A percentile compares a stretch with the other conserved stretches of the same genome.
Conservation (phyloP, 1,284 basidiomycete species). For the Leucoagaricus sp. region DNA sequence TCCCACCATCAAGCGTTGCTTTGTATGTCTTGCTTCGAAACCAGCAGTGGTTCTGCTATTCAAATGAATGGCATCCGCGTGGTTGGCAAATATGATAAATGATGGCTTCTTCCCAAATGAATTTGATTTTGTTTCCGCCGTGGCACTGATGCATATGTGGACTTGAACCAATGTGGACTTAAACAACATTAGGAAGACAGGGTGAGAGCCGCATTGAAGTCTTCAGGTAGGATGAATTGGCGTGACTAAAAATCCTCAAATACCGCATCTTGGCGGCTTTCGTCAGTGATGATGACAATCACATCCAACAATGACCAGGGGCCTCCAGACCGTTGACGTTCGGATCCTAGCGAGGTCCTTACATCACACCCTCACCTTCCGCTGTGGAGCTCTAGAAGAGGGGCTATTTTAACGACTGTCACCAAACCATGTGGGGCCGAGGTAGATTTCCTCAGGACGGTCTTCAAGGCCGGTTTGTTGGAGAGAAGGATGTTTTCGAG, state of each 20-base stretch:
- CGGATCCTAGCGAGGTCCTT: background rate
- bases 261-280: too few relatives aligned
- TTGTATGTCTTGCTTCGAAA: background rate
- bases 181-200: too few relatives aligned
- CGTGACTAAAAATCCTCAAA: too few relatives aligned
- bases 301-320: too few relatives aligned
- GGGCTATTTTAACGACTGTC: background rate
- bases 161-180: too few relatives aligned
- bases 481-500: background rate
- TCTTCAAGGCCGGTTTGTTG: background rate
- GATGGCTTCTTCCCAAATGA: background rate
- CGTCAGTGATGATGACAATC: too few relatives aligned
- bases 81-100: background rate
- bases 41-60: background rate
- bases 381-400: background rate
- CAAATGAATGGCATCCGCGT: background rate
- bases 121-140: too few relatives aligned
- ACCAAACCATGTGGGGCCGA: background rate
- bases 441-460: background rate
- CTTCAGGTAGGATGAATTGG: too few relatives aligned
- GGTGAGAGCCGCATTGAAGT: too few relatives aligned
- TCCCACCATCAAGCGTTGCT: background rate
- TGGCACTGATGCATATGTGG: too few relatives aligned
- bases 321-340: too few relatives aligned
- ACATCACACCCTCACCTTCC: background rate